Evolutionary conservation across 129 eudicot species (phyloP).

Genomic region (Helianthus tuberosus): DNA sequence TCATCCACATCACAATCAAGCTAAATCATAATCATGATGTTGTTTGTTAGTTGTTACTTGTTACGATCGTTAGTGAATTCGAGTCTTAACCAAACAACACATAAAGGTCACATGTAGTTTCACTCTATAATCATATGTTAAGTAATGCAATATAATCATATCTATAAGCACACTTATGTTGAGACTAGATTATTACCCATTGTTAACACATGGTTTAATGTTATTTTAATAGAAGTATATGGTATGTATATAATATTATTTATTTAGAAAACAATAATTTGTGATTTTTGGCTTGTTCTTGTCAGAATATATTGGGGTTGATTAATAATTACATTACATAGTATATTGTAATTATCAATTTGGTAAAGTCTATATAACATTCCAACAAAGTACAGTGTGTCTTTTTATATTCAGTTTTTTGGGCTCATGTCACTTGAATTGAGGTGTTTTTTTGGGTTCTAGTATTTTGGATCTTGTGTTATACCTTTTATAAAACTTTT

Average conservation of each 20-base stretch:
- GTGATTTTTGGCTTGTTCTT: conserved; percentile 40
- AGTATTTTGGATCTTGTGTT: conserved; percentile 37
- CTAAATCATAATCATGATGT: too few relatives aligned
- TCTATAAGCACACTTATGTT: neutral
- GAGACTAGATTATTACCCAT: neutral
- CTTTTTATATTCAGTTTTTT: conserved; percentile 18
- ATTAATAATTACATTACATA: neutral
- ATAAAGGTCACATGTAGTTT: too few relatives aligned
- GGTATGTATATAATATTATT: neutral
- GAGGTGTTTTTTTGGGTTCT: conserved; percentile 28
- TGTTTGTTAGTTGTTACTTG: too few relatives aligned
- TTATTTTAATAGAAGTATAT: too few relatives aligned
- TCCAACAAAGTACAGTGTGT: conserved; percentile 21
- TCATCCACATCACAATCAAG: too few relatives aligned
- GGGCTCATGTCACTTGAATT: conserved; percentile 25
- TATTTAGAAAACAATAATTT: conserved; percentile 24
- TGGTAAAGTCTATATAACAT: conserved; percentile 18
- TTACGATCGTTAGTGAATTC: too few relatives aligned
- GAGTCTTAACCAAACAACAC: too few relatives aligned
- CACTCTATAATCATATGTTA: too few relatives aligned
- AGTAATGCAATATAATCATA: too few relatives aligned
- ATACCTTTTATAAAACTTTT: conserved; percentile 3
- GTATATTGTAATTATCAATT: conserved; percentile 11
- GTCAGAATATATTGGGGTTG: conserved; percentile 44
- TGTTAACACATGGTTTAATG: neutral